A percentile compares a stretch with the other conserved stretches of the same genome.
These are phyloP conservation scores for Chaetomiaceae sp. DNA, from an alignment of 2,329 filamentous ascomycete genomes.

Conservation along the genomic window DNA sequence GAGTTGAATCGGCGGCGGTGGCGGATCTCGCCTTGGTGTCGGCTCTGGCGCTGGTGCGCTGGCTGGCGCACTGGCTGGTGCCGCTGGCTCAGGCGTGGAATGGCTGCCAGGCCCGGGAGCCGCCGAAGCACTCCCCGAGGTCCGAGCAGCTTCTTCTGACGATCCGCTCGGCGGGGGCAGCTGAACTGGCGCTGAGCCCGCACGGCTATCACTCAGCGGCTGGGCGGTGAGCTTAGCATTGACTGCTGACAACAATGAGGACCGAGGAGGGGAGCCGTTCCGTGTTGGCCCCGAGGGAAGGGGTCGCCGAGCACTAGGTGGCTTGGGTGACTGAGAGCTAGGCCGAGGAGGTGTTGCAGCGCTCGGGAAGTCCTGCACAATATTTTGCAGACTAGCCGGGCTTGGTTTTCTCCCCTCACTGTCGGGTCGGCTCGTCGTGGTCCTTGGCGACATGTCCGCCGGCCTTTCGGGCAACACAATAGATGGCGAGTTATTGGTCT, in stretches of 20 bases:
- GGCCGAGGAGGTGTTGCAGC: background rate
- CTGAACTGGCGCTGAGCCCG: constrained; percentile 10
- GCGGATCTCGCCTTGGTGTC: background rate
- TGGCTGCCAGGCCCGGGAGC: background rate
- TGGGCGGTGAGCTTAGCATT: background rate
- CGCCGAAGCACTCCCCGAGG: background rate
- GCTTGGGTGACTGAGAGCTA: constrained; percentile 4
- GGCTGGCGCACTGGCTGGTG: background rate
- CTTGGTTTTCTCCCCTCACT: constrained; percentile 9
- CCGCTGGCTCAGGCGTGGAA: background rate
- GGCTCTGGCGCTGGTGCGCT: background rate
- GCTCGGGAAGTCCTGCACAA: constrained; percentile 12
- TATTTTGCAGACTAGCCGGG: constrained; percentile 22
- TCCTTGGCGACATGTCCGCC: background rate
- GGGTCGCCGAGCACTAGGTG: background rate
- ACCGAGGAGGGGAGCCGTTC: background rate
- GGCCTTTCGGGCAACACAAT: constrained; percentile 12
- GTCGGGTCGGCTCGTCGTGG: background rate
- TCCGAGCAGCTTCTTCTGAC: constrained; percentile 1
- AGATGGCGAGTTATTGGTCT: constrained; percentile 7
- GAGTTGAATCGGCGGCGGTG: background rate
- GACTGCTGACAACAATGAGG: background rate
- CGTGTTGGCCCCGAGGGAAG: constrained; percentile 5
- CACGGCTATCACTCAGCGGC: background rate
- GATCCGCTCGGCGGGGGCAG: background rate